phyloP scores from a whole-genome alignment of 1,284 basidiomycete species.

The Cystobasidium sp. region DNA sequence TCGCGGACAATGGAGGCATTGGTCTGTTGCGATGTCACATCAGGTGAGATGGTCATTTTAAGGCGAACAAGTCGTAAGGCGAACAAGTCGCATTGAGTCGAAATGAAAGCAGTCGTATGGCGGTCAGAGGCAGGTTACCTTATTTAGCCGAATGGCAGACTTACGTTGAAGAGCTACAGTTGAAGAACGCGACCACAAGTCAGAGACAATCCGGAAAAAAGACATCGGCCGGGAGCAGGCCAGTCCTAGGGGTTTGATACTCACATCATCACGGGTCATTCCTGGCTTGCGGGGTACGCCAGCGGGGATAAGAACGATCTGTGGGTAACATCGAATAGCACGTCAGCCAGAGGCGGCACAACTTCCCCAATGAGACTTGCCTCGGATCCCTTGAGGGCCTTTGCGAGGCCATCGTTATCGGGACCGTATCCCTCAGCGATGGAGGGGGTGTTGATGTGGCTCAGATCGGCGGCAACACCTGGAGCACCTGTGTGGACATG shows the following conservation, averaged over 20 bases:
- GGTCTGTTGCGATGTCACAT: slow-evolving; percentile 62
- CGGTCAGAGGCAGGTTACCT: not conserved
- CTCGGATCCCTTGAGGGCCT: slow-evolving; percentile 80
- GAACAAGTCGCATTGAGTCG: not conserved
- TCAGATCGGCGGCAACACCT: slow-evolving; percentile 53
- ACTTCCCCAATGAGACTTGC: not conserved
- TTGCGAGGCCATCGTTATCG: slow-evolving; percentile 78
- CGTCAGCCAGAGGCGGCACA: not conserved
- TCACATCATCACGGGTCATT: slow-evolving; percentile 84
- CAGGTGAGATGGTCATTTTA: not conserved
- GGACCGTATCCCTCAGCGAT: slow-evolving; percentile 76
- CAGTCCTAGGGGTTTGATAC: not conserved
- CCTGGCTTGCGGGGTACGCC: slow-evolving; percentile 88
- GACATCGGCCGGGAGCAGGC: no score
- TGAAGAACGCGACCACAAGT: no score
- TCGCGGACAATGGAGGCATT: slow-evolving; percentile 96
- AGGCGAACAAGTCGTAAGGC: no score
- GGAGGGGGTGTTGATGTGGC: slow-evolving; percentile 86
- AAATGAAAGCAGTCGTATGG: slow-evolving; percentile 87
- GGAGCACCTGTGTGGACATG: slow-evolving; percentile 16
- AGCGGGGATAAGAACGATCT: slow-evolving; percentile 93
- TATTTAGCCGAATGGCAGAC: slow-evolving; percentile 57
- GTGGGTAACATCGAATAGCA: not conserved
- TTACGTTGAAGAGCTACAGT: slow-evolving; percentile 83
- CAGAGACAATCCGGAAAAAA: no score